These are phyloP conservation scores for Picochlorum sp. DNA, from an alignment of 139 green algal genomes.

Conservation along the genomic window DNA sequence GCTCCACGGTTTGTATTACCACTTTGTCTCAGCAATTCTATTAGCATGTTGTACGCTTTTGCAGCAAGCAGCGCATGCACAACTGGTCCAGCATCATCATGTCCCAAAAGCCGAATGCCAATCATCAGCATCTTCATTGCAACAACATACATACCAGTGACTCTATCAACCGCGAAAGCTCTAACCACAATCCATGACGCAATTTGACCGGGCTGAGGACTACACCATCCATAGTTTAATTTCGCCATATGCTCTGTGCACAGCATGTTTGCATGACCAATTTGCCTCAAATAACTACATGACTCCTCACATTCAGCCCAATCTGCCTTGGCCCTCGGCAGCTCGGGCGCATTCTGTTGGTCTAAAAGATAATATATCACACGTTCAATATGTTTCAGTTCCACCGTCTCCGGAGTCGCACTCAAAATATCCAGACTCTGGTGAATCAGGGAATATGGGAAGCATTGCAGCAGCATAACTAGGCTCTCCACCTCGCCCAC, in stretches of 20 bases:
- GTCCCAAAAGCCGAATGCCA: background rate
- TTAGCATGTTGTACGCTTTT: too few relatives aligned
- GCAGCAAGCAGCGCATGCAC: too few relatives aligned
- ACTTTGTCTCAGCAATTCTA: too few relatives aligned
- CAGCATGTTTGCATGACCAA: background rate
- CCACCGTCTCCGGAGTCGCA: slow-evolving; percentile 13
- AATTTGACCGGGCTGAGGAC: background rate
- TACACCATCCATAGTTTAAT: background rate
- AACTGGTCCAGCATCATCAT: too few relatives aligned
- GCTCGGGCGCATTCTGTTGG: too few relatives aligned
- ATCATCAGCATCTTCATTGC: background rate
- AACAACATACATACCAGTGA: background rate
- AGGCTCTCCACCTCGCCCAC: background rate
- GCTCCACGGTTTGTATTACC: too few relatives aligned
- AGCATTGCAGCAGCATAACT: slow-evolving; percentile 5
- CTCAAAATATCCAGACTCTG: slow-evolving; percentile 8
- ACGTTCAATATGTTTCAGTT: background rate
- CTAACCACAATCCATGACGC: background rate
- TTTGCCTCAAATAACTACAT: background rate
- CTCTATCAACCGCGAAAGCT: background rate
- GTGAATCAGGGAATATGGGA: slow-evolving; percentile 4
- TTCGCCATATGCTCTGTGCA: background rate
- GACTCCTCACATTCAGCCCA: background rate
- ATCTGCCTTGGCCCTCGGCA: too few relatives aligned
- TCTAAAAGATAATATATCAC: too few relatives aligned